These are phyloP conservation scores for Pyrenula massariospora DNA, from an alignment of 495 filamentous ascomycete genomes.

Conservation along the genomic window DNA sequence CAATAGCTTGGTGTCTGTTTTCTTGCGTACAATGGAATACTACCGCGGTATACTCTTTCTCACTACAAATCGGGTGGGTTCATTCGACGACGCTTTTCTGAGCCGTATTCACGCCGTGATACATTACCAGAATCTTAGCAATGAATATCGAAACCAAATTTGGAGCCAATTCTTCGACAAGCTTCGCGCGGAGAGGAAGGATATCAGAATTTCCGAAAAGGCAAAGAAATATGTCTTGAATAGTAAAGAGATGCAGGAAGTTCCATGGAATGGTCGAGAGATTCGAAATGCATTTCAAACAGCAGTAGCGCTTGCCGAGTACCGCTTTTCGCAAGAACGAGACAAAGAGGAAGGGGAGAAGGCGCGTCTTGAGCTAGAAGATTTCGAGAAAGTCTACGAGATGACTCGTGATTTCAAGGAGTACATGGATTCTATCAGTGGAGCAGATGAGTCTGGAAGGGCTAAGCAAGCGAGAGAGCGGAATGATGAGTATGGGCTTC, in stretches of 20 bases:
- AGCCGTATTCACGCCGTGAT: conserved; percentile 38
- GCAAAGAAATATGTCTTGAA: too few species aligned
- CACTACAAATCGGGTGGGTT: conserved; percentile 38
- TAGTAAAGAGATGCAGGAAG: too few species aligned
- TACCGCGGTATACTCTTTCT: conserved; percentile 46
- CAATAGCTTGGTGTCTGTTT: conserved; percentile 39
- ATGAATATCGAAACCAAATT: too few species aligned
- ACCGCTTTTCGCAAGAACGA: too few species aligned
- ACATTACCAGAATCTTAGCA: too few species aligned
- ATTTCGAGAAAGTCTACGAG: conserved; percentile 5
- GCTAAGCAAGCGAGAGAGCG: too few species aligned
- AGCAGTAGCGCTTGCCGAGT: conserved; percentile 19
- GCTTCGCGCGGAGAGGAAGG: too few species aligned
- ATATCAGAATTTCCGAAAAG: too few species aligned
- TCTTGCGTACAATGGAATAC: conserved; percentile 42
- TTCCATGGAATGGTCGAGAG: conserved; percentile 14
- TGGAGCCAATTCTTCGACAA: too few species aligned
- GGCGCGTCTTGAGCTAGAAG: neutral
- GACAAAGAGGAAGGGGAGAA: conserved; percentile 1
- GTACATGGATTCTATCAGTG: too few species aligned
- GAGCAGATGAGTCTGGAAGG: too few species aligned
- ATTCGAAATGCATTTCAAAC: conserved; percentile 22
- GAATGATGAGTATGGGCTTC: too few species aligned
- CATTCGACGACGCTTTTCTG: conserved; percentile 38
- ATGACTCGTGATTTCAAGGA: conserved; percentile 5